Conservation (phyloP, 2,329 filamentous ascomycete genomes). For the Aaosphaeria pasadenensis region DNA sequence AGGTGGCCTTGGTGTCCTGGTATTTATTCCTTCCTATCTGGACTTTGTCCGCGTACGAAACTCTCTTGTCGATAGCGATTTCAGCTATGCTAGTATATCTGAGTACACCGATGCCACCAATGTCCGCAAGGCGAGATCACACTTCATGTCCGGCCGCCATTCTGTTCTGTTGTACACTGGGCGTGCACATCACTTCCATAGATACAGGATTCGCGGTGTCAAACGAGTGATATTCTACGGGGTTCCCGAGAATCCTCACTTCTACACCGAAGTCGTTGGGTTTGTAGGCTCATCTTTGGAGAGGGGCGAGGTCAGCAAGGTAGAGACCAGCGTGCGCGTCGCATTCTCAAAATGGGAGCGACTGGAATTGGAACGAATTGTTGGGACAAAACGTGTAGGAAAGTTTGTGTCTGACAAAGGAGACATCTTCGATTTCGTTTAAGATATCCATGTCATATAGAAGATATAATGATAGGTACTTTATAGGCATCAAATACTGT, state of each 20-base stretch:
- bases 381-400: constrained; percentile 74
- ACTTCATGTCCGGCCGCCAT: constrained; percentile 82
- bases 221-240: constrained; percentile 85
- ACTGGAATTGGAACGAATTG: constrained; percentile 83
- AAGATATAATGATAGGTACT: too few relatives aligned
- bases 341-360: constrained; percentile 89
- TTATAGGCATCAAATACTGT: too few relatives aligned
- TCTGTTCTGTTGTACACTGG: constrained; percentile 87
- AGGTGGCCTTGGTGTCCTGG: constrained; percentile 62
- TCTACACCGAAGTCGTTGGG: constrained; percentile 74
- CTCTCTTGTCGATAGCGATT: constrained; percentile 73
- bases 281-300: constrained; percentile 57
- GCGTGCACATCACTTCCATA: constrained; percentile 91
- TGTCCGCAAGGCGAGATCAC: constrained; percentile 77
- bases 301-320: constrained; percentile 55
- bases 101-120: constrained; percentile 82
- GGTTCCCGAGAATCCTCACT: constrained; percentile 80
- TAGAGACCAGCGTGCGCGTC: constrained; percentile 49
- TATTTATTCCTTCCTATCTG: constrained; percentile 91
- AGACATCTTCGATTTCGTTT: constrained; percentile 96
- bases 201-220: constrained; percentile 80
- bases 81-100: constrained; percentile 77
- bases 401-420: constrained; percentile 79
- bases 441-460: background rate
- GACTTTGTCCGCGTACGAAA: constrained; percentile 94